Evolutionary conservation across 1,139 yeast genomes (phyloP).

Genomic region (Yamadazyma oceani): DNA sequence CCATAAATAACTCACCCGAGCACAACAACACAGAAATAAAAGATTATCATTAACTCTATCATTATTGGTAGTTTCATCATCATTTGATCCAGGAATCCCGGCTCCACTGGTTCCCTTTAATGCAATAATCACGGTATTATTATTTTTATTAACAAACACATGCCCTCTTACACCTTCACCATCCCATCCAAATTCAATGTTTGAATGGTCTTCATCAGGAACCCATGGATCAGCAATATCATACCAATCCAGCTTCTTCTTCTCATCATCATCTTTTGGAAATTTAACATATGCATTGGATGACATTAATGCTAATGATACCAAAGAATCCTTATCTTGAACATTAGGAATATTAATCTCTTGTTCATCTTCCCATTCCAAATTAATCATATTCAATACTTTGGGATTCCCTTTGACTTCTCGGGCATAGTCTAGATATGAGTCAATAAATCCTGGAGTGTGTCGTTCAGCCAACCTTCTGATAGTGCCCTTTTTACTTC

Average conservation of each 20-base stretch:
- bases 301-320: slow-evolving; percentile 80
- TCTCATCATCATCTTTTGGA: slow-evolving; percentile 64
- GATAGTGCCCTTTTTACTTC: slow-evolving; percentile 24
- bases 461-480: slow-evolving; percentile 56
- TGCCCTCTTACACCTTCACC: slow-evolving; percentile 87
- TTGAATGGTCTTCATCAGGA: slow-evolving; percentile 34
- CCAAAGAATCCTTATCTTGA: slow-evolving; percentile 67
- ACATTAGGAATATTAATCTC: slow-evolving; percentile 68
- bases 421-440: slow-evolving; percentile 61
- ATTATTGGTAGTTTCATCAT: slow-evolving; percentile 70
- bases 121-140: slow-evolving; percentile 72
- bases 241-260: slow-evolving; percentile 69
- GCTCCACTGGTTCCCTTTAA: slow-evolving; percentile 94
- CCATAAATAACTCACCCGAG: slow-evolving; percentile 90
- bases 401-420: slow-evolving; percentile 43
- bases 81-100: slow-evolving; percentile 70
- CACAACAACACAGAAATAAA: slow-evolving; percentile 94
- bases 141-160: slow-evolving; percentile 68
- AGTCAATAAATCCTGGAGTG: slow-evolving; percentile 63
- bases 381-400: slow-evolving; percentile 37
- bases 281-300: slow-evolving; percentile 86
- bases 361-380: slow-evolving; percentile 56
- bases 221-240: slow-evolving; percentile 69
- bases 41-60: slow-evolving; percentile 89
- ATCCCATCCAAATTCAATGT: slow-evolving; percentile 78